Evolutionary conservation across 2,329 filamentous ascomycete genomes (phyloP).

Genomic region (Aspergillus vadensis): DNA sequence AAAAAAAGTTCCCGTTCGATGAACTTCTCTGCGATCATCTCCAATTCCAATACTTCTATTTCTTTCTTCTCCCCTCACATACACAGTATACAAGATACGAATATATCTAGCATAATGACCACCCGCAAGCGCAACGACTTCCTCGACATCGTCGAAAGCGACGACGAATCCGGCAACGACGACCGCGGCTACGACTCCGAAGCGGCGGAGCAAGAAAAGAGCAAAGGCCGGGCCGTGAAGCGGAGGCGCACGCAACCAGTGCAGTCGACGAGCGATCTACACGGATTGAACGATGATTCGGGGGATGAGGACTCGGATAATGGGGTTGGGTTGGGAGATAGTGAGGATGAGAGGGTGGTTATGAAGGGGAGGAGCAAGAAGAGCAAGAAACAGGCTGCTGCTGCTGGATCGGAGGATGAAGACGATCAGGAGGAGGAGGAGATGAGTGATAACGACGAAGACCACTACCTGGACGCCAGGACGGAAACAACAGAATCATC

Average conservation of each 20-base stretch:
- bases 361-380: conserved; percentile 17
- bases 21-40: neutral
- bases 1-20: conserved; percentile 19
- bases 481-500: conserved; percentile 1
- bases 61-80: neutral
- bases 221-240: conserved; percentile 41
- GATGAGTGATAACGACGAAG: conserved; percentile 13
- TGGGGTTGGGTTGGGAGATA: conserved; percentile 18
- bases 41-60: neutral
- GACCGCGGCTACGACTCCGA: conserved; percentile 51
- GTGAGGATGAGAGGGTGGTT: conserved; percentile 16
- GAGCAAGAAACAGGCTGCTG: conserved; percentile 12
- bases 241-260: conserved; percentile 33
- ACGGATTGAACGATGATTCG: conserved; percentile 16
- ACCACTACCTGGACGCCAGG: conserved; percentile 13
- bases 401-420: conserved; percentile 5
- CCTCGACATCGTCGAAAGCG: conserved; percentile 40
- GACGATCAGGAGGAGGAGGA: conserved; percentile 16
- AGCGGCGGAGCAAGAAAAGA: conserved; percentile 43
- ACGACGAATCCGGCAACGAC: conserved; percentile 41
- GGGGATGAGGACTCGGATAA: conserved; percentile 14
- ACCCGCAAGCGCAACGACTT: conserved; percentile 44
- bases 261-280: conserved; percentile 21
- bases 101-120: conserved; percentile 31
- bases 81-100: conserved; percentile 2